These are phyloP conservation scores for Colletotrichum sp. DNA, from an alignment of 2,329 filamentous ascomycete genomes.

Conservation along the genomic window DNA sequence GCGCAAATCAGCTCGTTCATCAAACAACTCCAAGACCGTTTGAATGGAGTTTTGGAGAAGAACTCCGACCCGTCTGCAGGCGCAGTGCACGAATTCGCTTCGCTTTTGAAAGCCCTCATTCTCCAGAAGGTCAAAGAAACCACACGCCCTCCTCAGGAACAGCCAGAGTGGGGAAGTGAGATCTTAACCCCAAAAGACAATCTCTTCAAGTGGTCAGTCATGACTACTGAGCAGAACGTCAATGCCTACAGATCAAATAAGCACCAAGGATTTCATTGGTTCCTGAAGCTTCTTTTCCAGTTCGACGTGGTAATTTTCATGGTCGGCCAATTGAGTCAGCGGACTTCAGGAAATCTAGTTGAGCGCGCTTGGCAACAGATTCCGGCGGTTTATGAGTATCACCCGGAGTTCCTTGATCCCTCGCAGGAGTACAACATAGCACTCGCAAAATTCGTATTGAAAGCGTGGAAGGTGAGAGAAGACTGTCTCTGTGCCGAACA, in stretches of 20 bases:
- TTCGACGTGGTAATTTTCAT: conserved; percentile 61
- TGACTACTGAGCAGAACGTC: conserved; percentile 51
- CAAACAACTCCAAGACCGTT: conserved; percentile 42
- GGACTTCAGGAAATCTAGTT: conserved; percentile 52
- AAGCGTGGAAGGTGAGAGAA: background rate
- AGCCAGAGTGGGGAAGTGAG: conserved; percentile 54
- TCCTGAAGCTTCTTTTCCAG: conserved; percentile 58
- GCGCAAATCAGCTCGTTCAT: conserved; percentile 44
- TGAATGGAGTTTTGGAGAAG: conserved; percentile 49
- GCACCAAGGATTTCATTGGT: conserved; percentile 56
- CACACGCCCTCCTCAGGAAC: conserved; percentile 48
- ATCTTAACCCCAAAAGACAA: conserved; percentile 55
- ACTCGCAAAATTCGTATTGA: background rate
- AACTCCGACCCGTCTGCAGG: conserved; percentile 58
- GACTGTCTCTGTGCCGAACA: background rate
- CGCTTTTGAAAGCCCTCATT: conserved; percentile 49
- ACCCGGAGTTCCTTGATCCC: conserved; percentile 55
- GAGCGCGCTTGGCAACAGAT: conserved; percentile 58
- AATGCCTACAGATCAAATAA: conserved; percentile 44
- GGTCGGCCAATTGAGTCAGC: conserved; percentile 56
- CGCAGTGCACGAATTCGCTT: conserved; percentile 55
- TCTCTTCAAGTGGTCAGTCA: conserved; percentile 59
- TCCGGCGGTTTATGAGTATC: conserved; percentile 49
- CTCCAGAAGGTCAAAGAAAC: conserved; percentile 53
- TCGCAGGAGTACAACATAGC: conserved; percentile 11